Base-by-base conservation (phyloP, 352 stramenopile genomes). In the Aphanomyces euteiches region DNA sequence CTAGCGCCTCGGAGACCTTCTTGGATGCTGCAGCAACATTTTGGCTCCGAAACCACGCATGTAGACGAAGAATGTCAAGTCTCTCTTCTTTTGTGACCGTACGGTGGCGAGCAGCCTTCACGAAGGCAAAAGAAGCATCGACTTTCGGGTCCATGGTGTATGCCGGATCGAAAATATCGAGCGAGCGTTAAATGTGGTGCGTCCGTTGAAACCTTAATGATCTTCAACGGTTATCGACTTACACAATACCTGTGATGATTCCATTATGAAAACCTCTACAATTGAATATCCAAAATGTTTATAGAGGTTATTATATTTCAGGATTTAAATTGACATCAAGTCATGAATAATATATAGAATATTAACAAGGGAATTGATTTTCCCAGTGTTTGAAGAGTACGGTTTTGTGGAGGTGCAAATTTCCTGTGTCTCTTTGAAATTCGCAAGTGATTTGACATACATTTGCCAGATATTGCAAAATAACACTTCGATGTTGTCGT, bases 31-130 rank as follows among this genome's bases (percentile, higher is more conserved):
- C 45, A n/a, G 13, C n/a, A n/a, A 53, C n/a, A 19, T 19, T 19
- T 19, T 53, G 45, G 45, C 45, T 53, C n/a, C 45, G 45, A 19
- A 53, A 53, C 45, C 45, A 53, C n/a, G 45, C 45, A 19, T 53
- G 45, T 53, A 53, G n/a, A 19, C 45, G 45, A 19, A 53, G 45
- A 53, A 53, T 53, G 45, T 53, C 45, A 19, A 2, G 45, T 53
- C 45, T 53, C 13, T 53, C 28, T 28, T 28, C 28, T 28, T 2
- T 28, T 28, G 28, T 28, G 28, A 28, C 28, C 2, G 28, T 28
- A 28, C 28, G 45, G 45, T 53, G 45, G 13, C 45, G 13, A 53
- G 45, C 45, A 19, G 13, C 45, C 45, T 53, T 53, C n/a, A 53
- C 45, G n/a, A 53, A 53, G 45, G 45, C 45, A 53, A 53, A 53